These are phyloP conservation scores for Podosphaera fusca DNA, from an alignment of 2,329 filamentous ascomycete genomes.

Conservation along the genomic window DNA sequence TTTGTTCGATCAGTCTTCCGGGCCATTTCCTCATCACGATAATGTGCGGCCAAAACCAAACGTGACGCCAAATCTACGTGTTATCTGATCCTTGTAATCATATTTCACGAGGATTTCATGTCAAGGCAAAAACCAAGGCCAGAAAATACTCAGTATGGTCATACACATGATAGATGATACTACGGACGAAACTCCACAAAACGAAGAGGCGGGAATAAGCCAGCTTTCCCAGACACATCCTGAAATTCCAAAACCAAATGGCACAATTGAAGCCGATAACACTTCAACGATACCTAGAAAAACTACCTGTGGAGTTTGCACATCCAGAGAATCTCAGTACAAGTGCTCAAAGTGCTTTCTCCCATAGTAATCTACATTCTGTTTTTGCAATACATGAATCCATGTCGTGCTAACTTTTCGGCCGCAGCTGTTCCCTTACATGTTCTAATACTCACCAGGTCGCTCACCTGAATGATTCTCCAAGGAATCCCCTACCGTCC, in stretches of 20 bases:
- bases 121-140: background rate
- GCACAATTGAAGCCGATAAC: background rate
- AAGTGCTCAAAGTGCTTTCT: conserved; percentile 36
- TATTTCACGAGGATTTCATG: background rate
- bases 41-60: background rate
- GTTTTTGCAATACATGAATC: conserved; percentile 2
- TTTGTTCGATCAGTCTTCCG: no score
- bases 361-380: conserved; percentile 28
- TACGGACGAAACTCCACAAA: no score
- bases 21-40: background rate
- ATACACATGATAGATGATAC: background rate
- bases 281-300: background rate
- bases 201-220: background rate
- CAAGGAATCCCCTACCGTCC: conserved; percentile 3
- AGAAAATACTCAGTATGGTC: background rate
- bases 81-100: background rate
- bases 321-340: conserved; percentile 29
- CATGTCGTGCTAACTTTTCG: background rate
- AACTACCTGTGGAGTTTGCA: conserved; percentile 30
- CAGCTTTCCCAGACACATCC: background rate
- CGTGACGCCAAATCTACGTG: background rate
- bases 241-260: background rate
- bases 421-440: conserved; percentile 30
- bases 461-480: conserved; percentile 9
- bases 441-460: conserved; percentile 30